Conservation (phyloP, 2,329 filamentous ascomycete species). For the Trichoderma simmonsii region DNA sequence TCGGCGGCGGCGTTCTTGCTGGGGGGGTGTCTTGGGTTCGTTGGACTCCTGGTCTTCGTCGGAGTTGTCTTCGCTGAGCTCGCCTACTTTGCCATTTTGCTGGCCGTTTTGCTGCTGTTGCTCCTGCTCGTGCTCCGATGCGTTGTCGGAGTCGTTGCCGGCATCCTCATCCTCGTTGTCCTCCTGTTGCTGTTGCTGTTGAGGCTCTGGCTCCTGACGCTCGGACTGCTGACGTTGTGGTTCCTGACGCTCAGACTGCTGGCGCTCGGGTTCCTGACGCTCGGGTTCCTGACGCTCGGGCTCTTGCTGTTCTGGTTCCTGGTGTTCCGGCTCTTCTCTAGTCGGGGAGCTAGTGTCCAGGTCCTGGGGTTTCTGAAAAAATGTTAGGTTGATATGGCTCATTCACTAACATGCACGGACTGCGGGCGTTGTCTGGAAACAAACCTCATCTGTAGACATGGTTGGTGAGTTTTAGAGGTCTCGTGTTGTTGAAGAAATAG, state of each 20-base stretch:
- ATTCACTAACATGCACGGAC: neutral
- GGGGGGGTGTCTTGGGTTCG: conserved; percentile 8
- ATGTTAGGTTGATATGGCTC: neutral
- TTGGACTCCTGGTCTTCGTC: conserved; percentile 1
- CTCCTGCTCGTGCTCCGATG: neutral
- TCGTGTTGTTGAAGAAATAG: neutral
- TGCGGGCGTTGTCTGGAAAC: neutral
- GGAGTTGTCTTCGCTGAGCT: conserved; percentile 13
- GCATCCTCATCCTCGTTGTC: neutral
- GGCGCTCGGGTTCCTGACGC: no score
- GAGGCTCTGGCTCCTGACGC: neutral
- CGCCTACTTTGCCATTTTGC: neutral
- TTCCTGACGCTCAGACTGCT: neutral
- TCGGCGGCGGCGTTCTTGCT: neutral
- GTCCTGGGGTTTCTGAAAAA: neutral
- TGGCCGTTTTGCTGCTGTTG: neutral
- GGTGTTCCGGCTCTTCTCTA: neutral
- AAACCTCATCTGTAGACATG: conserved; percentile 17
- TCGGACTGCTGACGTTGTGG: no score
- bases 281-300: neutral
- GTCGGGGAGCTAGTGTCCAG: neutral
- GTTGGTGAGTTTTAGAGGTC: neutral
- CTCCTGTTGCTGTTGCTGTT: neutral
- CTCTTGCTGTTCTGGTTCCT: neutral
- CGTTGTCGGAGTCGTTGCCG: conserved; percentile 13